Percentiles rank a stretch among this genome's conserved stretches.
These are phyloP conservation scores for Venturia aucupariae DNA, from an alignment of 2,329 filamentous ascomycete genomes.

Conservation along the genomic window DNA sequence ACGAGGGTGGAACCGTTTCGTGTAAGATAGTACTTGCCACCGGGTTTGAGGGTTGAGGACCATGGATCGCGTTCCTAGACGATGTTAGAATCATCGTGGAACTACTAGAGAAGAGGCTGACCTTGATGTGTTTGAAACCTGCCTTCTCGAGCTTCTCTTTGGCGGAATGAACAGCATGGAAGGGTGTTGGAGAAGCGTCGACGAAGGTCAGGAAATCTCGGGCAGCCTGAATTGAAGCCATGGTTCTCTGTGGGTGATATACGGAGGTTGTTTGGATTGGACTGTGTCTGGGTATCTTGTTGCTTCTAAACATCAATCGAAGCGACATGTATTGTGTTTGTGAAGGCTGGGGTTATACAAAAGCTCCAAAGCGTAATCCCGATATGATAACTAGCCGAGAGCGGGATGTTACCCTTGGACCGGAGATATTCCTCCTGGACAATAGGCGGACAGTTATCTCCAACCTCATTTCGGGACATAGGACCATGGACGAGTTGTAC, in stretches of 20 bases:
- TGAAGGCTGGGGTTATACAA: neutral
- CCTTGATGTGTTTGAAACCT: conserved; percentile 77
- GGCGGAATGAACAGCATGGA: conserved; percentile 81
- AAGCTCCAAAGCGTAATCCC: neutral
- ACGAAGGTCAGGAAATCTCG: conserved; percentile 88
- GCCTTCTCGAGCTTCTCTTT: conserved; percentile 68
- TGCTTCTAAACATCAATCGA: neutral
- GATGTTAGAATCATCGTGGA: neutral
- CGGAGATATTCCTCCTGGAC: no score
- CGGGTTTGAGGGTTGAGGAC: conserved; percentile 67
- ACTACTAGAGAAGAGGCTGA: conserved; percentile 22
- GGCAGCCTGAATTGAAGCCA: conserved; percentile 38
- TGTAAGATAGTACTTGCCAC: conserved; percentile 93
- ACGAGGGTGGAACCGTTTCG: conserved; percentile 88
- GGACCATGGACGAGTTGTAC: no score
- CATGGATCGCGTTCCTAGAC: conserved; percentile 74
- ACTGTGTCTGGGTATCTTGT: neutral
- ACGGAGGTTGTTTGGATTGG: neutral
- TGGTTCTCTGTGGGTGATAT: neutral
- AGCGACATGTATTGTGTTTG: neutral
- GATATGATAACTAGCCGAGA: neutral
- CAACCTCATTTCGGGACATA: no score
- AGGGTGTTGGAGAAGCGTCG: conserved; percentile 94
- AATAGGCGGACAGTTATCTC: no score
- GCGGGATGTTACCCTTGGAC: neutral